A percentile compares a stretch with the other conserved stretches of the same genome.
These are phyloP conservation scores for Aquilaria sinensis DNA, from an alignment of 345 rosid genomes.

Conservation along the genomic window DNA sequence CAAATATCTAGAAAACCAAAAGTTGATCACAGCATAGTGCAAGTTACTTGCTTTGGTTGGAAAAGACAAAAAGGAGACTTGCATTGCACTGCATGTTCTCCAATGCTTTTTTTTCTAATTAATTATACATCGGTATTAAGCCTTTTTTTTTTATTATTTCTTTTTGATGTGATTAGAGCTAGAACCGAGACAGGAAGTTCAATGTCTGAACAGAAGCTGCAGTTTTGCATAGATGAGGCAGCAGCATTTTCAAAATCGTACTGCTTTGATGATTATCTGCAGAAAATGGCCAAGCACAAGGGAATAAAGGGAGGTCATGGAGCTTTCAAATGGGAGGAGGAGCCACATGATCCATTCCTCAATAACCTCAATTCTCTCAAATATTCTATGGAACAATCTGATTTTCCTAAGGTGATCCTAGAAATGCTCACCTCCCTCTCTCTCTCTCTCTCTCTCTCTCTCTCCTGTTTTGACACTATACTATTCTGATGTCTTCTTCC, in stretches of 20 bases:
- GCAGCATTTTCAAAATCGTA: slow-evolving; percentile 29
- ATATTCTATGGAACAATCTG: slow-evolving; percentile 26
- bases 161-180: slow-evolving; percentile 15
- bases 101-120: slow-evolving; percentile 5
- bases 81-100: slow-evolving; percentile 10
- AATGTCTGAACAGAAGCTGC: slow-evolving; percentile 39
- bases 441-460: neutral
- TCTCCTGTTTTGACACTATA: neutral
- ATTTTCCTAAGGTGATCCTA: slow-evolving; percentile 32
- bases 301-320: slow-evolving; percentile 30
- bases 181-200: slow-evolving; percentile 44
- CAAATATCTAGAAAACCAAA: slow-evolving; percentile 5
- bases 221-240: slow-evolving; percentile 38
- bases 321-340: slow-evolving; percentile 35
- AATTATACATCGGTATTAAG: neutral
- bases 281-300: slow-evolving; percentile 21
- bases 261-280: slow-evolving; percentile 31
- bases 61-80: slow-evolving; percentile 21
- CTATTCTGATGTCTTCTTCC: neutral
- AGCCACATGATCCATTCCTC: slow-evolving; percentile 16
- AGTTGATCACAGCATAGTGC: slow-evolving; percentile 6
- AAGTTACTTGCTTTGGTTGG: slow-evolving; percentile 2
- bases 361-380: slow-evolving; percentile 11
- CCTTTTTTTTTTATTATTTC: slow-evolving; percentile 10
- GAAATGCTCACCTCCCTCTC: neutral